A percentile compares a stretch with the other conserved stretches of the same genome.
Conservation (phyloP, 768 basidiomycete genomes). For the Leccinum olivaceopallidum region DNA sequence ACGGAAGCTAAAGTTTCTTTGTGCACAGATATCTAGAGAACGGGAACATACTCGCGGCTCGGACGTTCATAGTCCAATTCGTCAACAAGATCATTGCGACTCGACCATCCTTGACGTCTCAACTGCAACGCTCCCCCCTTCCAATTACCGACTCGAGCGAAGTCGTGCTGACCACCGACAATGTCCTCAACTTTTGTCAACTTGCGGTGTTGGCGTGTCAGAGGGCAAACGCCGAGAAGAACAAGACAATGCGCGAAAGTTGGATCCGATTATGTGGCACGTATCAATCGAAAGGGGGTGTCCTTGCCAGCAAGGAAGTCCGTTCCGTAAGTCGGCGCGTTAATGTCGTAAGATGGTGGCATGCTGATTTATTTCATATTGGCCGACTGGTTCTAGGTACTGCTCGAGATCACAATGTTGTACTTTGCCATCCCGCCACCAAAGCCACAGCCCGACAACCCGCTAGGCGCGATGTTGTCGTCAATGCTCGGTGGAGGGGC, state of each 20-base stretch:
- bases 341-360: not conserved
- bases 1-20: conserved; percentile 8
- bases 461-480: conserved; percentile 87
- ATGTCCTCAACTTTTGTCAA: conserved; percentile 85
- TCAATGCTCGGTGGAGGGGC: conserved; percentile 79
- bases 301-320: conserved; percentile 60
- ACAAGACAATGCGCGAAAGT: conserved; percentile 70
- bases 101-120: conserved; percentile 41
- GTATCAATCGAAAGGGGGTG: conserved; percentile 72
- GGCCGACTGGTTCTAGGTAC: conserved; percentile 42
- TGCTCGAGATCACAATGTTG: conserved; percentile 65
- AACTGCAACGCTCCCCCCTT: conserved; percentile 45
- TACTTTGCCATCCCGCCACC: conserved; percentile 91
- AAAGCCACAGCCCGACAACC: conserved; percentile 67
- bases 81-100: conserved; percentile 58
- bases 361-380: not conserved
- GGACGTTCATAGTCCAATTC: conserved; percentile 88
- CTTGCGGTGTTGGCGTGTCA: conserved; percentile 89
- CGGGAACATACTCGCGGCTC: conserved; percentile 89
- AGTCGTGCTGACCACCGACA: conserved; percentile 71
- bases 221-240: conserved; percentile 77
- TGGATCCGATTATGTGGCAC: conserved; percentile 87
- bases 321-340: conserved; percentile 52
- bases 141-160: conserved; percentile 52
- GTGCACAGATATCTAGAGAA: conserved; percentile 68